phyloP scores from a whole-genome alignment of 768 basidiomycete species.

The Amanita rimosa region DNA sequence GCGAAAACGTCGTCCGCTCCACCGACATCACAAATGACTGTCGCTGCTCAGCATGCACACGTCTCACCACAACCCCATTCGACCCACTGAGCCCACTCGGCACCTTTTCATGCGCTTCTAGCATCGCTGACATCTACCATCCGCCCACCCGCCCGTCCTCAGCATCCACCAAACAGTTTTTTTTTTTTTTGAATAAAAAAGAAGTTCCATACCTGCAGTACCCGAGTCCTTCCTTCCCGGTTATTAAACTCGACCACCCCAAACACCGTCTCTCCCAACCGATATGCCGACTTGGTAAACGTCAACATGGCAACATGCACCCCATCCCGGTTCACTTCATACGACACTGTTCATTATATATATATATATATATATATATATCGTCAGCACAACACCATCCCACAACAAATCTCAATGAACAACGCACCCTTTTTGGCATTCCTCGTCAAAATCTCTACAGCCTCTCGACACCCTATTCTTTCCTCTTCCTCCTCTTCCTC shows the following conservation, averaged over 20 bases:
- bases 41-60: conserved; percentile 81
- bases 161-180: no score
- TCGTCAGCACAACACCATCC: background rate
- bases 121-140: conserved; percentile 68
- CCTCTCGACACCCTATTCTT: conserved; percentile 59
- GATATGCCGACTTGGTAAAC: conserved; percentile 82
- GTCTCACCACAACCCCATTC: conserved; percentile 42
- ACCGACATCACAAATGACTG: conserved; percentile 64
- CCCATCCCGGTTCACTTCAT: conserved; percentile 92
- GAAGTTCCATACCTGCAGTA: conserved; percentile 52
- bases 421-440: conserved; percentile 74
- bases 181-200: background rate
- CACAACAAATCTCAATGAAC: conserved; percentile 12
- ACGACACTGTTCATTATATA: conserved; percentile 56
- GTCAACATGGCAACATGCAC: conserved; percentile 84
- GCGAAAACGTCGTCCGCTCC: conserved; percentile 70
- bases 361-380: no score
- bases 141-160: no score
- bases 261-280: conserved; percentile 85
- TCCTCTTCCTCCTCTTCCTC: conserved; percentile 34
- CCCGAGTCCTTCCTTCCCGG: conserved; percentile 53
- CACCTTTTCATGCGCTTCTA: conserved; percentile 82
- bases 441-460: conserved; percentile 84
- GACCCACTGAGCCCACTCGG: conserved; percentile 46
- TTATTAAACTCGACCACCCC: conserved; percentile 87